Evolutionary conservation across 108 stramenopile species (phyloP).

Genomic region (Cyclotella atomus): DNA sequence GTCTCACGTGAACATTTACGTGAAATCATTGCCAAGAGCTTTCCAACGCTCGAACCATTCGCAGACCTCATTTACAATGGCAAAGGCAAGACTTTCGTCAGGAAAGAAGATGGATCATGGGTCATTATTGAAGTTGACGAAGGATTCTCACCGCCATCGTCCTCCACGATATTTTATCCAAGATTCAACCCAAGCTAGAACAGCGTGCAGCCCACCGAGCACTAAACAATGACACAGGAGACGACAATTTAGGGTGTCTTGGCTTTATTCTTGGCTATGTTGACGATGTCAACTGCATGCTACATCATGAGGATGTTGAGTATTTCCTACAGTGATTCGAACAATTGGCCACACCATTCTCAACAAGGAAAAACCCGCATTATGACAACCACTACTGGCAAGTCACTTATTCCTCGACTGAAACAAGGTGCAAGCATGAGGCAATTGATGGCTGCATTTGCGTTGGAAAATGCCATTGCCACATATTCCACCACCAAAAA

Average conservation of each 20-base stretch:
- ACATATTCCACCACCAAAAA: not conserved
- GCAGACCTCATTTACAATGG: not conserved
- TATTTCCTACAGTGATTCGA: not conserved
- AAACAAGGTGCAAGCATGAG: no score
- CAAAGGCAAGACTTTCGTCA: not conserved
- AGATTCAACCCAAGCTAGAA: not conserved
- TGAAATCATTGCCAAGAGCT: not conserved
- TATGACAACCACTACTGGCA: not conserved
- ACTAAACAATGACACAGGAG: not conserved
- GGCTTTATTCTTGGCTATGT: not conserved
- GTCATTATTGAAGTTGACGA: not conserved
- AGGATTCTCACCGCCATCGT: constrained; percentile 16
- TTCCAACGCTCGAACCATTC: constrained; percentile 1
- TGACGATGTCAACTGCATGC: not conserved
- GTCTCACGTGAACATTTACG: constrained; percentile 7
- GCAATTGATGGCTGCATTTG: no score
- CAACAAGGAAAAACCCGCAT: not conserved
- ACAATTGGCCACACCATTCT: not conserved
- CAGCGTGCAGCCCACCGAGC: not conserved
- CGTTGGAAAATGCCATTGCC: not conserved
- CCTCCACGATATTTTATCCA: constrained; percentile 5
- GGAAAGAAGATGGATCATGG: not conserved
- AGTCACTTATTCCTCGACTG: not conserved
- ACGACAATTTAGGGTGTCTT: not conserved
- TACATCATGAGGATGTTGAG: not conserved